Evolutionary conservation across 441 rosid genomes (phyloP), one percentile per base, ranked within the genome.

Genomic region (Kokia cookei): DNA sequence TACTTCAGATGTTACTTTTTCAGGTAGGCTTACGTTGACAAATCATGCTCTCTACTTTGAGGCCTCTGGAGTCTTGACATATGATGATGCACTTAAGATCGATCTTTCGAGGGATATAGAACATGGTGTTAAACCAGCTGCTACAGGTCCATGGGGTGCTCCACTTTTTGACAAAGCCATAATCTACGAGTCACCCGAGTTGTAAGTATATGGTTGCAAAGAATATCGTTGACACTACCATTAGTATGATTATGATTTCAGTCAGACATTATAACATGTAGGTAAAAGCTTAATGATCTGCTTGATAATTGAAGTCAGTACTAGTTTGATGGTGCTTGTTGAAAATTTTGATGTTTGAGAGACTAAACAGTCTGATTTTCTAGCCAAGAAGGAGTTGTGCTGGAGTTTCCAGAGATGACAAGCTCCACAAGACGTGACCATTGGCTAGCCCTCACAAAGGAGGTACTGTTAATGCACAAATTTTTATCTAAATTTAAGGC

Each of bases 141-240:
- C 97, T 29, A 96, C 98, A 19, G 97, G 99, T 69, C 99, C 99
- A 24, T 93, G 91, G 88, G 98, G 99, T 64, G 97, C 97, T 75
- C 97, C 97, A 2, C 92, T 96, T 74, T 96, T 91, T 60, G 99
- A 96, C 85, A 96, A 91, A 85, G 99, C 97, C 79, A 81, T 92
- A 69, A 53, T 79, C 51, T 91, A 87, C 4, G 94, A 96, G 81
- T 86, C 97, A 37, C 84, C 91, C 2, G 94, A 89, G 76, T 17
- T 87, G 99, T 96, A 84, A 93, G 96, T 53, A 76, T 22, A 29
- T 57, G 3, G 10, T 54, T 43, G 24, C 63, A 15, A 15, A 48
- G 71, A 63, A 48, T 48, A 17, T 26, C 3, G 53, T 3, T 57
- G 13, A 37, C 12, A n/a, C 37, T 22, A 64, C 51, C 29, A 19